Evolutionary conservation across 2,329 filamentous ascomycete species (phyloP).

Genomic region (Pleoardoris graminearum): DNA sequence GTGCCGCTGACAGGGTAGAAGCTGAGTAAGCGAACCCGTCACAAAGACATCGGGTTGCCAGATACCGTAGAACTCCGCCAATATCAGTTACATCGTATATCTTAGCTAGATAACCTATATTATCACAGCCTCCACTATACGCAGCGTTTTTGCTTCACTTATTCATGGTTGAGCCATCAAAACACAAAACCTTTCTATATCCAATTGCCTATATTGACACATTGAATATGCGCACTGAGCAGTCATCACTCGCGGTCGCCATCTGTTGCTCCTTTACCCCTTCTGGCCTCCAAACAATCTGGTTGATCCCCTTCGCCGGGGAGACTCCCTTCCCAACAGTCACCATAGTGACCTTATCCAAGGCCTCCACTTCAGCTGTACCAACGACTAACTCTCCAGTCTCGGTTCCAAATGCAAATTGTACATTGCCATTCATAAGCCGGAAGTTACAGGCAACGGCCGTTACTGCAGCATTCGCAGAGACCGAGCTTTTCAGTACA

Average conservation of each 20-base stretch:
- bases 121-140: too few species aligned
- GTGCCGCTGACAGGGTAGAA: conserved; percentile 9
- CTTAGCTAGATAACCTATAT: too few species aligned
- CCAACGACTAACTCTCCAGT: conserved; percentile 32
- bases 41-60: too few species aligned
- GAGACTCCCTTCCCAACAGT: conserved; percentile 10
- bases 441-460: conserved; percentile 29
- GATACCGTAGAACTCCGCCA: too few species aligned
- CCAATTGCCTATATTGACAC: not conserved
- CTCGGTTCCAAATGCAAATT: conserved; percentile 42
- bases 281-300: conserved; percentile 39
- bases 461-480: conserved; percentile 32
- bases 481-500: conserved; percentile 28
- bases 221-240: conserved; percentile 43
- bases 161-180: too few species aligned
- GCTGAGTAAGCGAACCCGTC: not conserved
- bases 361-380: not conserved
- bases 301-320: conserved; percentile 37
- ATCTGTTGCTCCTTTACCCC: conserved; percentile 29
- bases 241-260: conserved; percentile 49
- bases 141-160: too few species aligned
- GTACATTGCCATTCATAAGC: not conserved
- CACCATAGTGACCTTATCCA: conserved; percentile 23
- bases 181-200: too few species aligned
- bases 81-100: too few species aligned